A percentile compares a stretch with the other conserved stretches of the same genome.
Conservation (phyloP, 805 yeast genomes). For the Soucietia sequanensis region DNA sequence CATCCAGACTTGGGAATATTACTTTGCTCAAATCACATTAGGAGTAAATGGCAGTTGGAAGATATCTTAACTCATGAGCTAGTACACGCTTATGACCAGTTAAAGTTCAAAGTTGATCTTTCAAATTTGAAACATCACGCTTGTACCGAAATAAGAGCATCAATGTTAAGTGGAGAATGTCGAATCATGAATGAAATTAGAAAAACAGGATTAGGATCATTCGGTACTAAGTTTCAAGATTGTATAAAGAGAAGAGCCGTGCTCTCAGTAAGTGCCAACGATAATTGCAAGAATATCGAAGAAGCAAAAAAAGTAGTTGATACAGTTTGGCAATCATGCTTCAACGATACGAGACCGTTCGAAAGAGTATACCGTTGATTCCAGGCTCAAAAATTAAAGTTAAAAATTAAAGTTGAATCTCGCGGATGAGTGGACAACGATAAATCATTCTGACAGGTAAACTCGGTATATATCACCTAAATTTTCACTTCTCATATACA, state of each 20-base stretch:
- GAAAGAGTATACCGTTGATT: constrained; percentile 77
- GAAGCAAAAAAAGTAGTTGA: constrained; percentile 80
- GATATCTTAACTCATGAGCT: constrained; percentile 92
- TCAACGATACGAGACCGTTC: constrained; percentile 92
- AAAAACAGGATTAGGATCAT: constrained; percentile 48
- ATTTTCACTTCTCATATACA: constrained; percentile 1
- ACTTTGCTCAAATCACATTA: constrained; percentile 79
- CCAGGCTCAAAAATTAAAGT: too few species aligned
- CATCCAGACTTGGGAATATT: constrained; percentile 87
- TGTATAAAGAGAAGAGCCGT: constrained; percentile 90
- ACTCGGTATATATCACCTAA: too few species aligned
- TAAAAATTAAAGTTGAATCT: too few species aligned
- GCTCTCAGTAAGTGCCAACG: constrained; percentile 82
- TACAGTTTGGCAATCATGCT: constrained; percentile 90
- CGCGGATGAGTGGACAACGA: too few species aligned
- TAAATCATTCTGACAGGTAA: too few species aligned
- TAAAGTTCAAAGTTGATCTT: constrained; percentile 88
- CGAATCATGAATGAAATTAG: constrained; percentile 82
- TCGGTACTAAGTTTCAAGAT: constrained; percentile 81
- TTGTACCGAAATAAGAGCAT: constrained; percentile 93
- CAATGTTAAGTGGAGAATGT: constrained; percentile 92
- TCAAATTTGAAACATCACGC: constrained; percentile 87
- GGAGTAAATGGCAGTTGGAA: constrained; percentile 76
- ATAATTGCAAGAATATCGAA: constrained; percentile 67
- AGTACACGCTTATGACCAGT: constrained; percentile 89